Base-by-base conservation (phyloP, 164 flowering plant genomes). In the Piper longum region DNA sequence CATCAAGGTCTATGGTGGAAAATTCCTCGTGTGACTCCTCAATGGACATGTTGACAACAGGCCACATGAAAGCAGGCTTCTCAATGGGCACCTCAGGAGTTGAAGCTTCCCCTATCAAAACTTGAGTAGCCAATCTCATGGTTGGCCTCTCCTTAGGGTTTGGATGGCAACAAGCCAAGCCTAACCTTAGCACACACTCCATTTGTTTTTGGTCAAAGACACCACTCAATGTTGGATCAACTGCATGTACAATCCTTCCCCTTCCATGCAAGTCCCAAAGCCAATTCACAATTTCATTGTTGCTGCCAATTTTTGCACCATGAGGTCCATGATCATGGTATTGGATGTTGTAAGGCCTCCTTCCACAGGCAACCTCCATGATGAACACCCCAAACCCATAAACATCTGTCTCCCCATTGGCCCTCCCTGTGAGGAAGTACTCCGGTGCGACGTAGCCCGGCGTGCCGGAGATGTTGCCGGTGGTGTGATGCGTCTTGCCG, bases 361-460 rank as follows among this genome's bases (percentile, higher is more conserved):
- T 78, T n/a, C 88, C 86, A 26, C 81, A 71, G 0, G 73, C 73
- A 12, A 84, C 78, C 54, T 82, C 86, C 40, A 84, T 64, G 3
- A 71, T 69, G 0, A 84, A 83, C 1, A 76, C 74, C 4, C 88
- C 88, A n/a, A 80, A 84, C 40, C 88, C 81, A 40, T 70, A 84
- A 41, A 84, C 83, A 51, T 84, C 86, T 0, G 83, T 71, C 65
- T 83, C 82, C 36, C 68, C 78, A 36, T 80, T 78, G 2, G 81
- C 73, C 66, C 75, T 78, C 7, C 82, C 81, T 2, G 77, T 75
- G 8, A 68, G 75, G 5, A 77, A 73, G 63, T 73, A 82, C 66
- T 84, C 84, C 0, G 86, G 86, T 1, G 84, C 88, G 12, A 82
- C 36, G 62, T 82, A 82, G 1, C 89, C 85, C 72, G 75, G 70